phyloP scores from a whole-genome alignment of 73 alveolate species.

The Paramecium octaurelia region DNA sequence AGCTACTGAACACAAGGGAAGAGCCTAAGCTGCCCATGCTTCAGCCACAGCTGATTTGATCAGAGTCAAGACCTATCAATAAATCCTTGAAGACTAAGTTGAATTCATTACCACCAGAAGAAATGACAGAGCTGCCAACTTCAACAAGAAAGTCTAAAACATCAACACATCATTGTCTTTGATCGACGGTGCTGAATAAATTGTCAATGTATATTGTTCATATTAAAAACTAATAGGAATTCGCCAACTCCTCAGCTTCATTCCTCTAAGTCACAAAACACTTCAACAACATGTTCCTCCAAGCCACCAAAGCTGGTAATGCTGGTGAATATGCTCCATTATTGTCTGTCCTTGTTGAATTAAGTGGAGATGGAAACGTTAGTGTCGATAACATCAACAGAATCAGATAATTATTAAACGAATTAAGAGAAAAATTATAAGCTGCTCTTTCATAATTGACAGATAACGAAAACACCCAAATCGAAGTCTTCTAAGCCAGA shows the following conservation, averaged over 20 bases:
- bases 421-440: constrained; percentile 15
- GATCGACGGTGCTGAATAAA: constrained; percentile 52
- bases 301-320: constrained; percentile 20
- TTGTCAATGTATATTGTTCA: background rate
- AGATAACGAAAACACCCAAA: constrained; percentile 12
- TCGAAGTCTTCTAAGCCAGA: constrained; percentile 31
- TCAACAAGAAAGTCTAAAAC: constrained; percentile 39
- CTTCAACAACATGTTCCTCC: constrained; percentile 38
- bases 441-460: constrained; percentile 14
- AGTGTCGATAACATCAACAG: constrained; percentile 30
- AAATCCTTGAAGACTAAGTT: constrained; percentile 31
- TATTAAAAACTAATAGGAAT: background rate
- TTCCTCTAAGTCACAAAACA: constrained; percentile 21
- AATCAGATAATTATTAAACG: constrained; percentile 33
- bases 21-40: constrained; percentile 48
- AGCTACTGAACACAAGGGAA: constrained; percentile 56
- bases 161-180: constrained; percentile 15
- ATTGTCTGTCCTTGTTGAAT: background rate
- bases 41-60: constrained; percentile 49
- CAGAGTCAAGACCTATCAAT: constrained; percentile 22
- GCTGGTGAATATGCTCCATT: constrained; percentile 26
- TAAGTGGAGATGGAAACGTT: constrained; percentile 23
- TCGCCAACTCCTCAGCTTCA: constrained; percentile 34
- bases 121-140: constrained; percentile 22
- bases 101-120: constrained; percentile 52